Base-by-base conservation (phyloP, 805 yeast genomes). In the Yarrowia alimentaria region DNA sequence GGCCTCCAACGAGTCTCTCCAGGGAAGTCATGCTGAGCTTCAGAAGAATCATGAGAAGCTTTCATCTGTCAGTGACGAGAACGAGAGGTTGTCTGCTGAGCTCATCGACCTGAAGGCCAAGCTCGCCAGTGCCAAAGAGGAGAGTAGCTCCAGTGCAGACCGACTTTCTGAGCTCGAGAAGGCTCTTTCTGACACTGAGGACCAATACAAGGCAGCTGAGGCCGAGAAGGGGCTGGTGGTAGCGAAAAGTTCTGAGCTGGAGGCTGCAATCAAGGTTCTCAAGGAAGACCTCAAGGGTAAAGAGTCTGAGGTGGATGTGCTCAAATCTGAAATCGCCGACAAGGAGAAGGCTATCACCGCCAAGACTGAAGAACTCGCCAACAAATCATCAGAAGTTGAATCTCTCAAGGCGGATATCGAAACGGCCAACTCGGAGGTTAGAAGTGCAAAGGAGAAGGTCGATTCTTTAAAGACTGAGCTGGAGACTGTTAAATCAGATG, bases 321-420 rank as follows among this genome's bases (percentile, higher is more conserved):
- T 33, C 26, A 29, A 38, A 30, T 7, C 25, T 10, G 19, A 19
- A 19, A 24, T 33, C 12, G 35, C 28, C 3, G 6, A 20, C 21
- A 28, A 17, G 33, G 47, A 22, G 18, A 28, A 45, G 28, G 53
- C 30, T 2, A 10, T 51, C 29, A n/a, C 31, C 12, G 10, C 32
- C 19, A 50, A 28, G 52, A 18, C 29, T 16, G 22, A 50, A 25
- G 51, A 22, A 17, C 17, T 50, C 4, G n/a, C 40, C 9, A 74
- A 71, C 22, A 75, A 71, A 57, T 69, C 77, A 7, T 64, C 68
- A 12, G 57, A 55, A 7, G 58, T 79, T 12, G 83, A 79, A 54
- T 69, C 63, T 5, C 58, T 63, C 32, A 56, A 55, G 21, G 17
- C 55, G 6, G 55, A 59, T 9, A 29, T 58, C n/a, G 53, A 50